phyloP scores from a whole-genome alignment of 2,329 filamentous ascomycete species.

The Aurifilum marmelostoma region DNA sequence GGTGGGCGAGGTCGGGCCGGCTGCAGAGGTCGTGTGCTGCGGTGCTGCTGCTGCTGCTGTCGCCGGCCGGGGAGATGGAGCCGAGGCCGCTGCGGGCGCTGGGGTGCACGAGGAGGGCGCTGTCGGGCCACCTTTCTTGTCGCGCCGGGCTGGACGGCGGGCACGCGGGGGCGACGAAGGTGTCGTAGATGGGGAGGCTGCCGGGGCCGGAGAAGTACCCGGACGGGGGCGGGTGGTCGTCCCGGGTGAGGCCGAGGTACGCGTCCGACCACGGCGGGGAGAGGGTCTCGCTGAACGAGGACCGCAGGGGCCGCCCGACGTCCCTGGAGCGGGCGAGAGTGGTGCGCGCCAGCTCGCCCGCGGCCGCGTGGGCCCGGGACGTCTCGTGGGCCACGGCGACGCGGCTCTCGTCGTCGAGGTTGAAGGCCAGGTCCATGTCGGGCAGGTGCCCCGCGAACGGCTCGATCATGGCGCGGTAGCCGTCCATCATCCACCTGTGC shows the following conservation, averaged over 20 bases:
- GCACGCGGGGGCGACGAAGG: slow-evolving; percentile 46
- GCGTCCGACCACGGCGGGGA: not conserved
- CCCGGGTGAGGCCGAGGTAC: not conserved
- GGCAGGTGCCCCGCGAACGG: slow-evolving; percentile 50
- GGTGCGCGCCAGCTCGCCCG: slow-evolving; percentile 17
- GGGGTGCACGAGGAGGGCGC: slow-evolving; percentile 33
- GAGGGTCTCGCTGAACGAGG: not conserved
- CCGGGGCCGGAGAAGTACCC: slow-evolving; percentile 32
- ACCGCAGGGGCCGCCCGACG: not conserved
- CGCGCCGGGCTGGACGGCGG: slow-evolving; percentile 50
- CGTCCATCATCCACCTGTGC: slow-evolving; percentile 44
- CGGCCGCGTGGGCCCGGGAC: slow-evolving; percentile 42
- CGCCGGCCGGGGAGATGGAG: slow-evolving; percentile 32
- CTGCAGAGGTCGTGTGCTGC: slow-evolving; percentile 54
- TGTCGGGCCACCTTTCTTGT: slow-evolving; percentile 44
- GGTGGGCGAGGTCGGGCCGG: slow-evolving; percentile 50
- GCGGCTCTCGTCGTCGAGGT: slow-evolving; percentile 54
- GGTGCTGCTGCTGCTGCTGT: slow-evolving; percentile 47
- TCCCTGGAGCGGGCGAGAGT: not conserved
- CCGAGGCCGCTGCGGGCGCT: slow-evolving; percentile 43
- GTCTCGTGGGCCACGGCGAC: slow-evolving; percentile 49
- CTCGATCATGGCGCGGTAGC: slow-evolving; percentile 42
- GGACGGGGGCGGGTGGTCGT: not conserved
- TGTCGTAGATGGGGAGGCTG: slow-evolving; percentile 41
- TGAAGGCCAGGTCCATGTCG: slow-evolving; percentile 58